Evolutionary conservation across 176 grass and related monocot genomes (phyloP), one percentile per base, ranked within the genome.

Genomic region (Zoysia japonica): DNA sequence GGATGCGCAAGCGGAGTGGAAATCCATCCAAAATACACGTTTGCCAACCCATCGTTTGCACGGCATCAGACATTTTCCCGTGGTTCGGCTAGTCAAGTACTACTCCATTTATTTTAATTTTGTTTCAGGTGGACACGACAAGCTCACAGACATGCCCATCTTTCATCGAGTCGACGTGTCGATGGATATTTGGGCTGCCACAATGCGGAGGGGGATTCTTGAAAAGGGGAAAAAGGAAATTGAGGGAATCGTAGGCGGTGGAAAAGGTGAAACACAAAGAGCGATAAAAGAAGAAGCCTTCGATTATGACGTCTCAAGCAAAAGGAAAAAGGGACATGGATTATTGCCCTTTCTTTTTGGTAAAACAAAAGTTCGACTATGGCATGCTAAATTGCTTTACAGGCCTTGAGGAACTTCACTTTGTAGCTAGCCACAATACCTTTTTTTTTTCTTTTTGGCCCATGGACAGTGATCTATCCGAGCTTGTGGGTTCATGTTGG

Each of bases 11-110:
- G 28, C 28, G 28, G 28, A 28, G 28, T 28, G 28, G 28, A 28
- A 28, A 28, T 28, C 28, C 28, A 28, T 28, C 28, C 28, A 28
- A 28, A 28, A 28, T 28, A 28, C 60, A 68, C 35, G 79, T 51
- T 71, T 60, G 74, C 82, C 67, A 67, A 67, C 67, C 49, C 73
- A 67, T 48, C 73, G 56, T 57, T 65, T 41, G 56, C 39, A 11
- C 66, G 45, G 47, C 74, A 35, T 8, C 38, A 55, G 70, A 43
- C 52, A 44, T 28, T 28, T 28, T 28, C 28, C 28, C 28, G 28
- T 28, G 28, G 28, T 28, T 28, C 28, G 28, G 28, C 28, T 28
- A 28, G 28, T 28, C 28, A 28, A 28, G 28, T 28, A 28, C 28
- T 28, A 28, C 28, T 28, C 28, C 28, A 28, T 28, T 28, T 28